Evolutionary conservation across 345 rosid genomes (phyloP).

Genomic region (Salix arbutifolia): DNA sequence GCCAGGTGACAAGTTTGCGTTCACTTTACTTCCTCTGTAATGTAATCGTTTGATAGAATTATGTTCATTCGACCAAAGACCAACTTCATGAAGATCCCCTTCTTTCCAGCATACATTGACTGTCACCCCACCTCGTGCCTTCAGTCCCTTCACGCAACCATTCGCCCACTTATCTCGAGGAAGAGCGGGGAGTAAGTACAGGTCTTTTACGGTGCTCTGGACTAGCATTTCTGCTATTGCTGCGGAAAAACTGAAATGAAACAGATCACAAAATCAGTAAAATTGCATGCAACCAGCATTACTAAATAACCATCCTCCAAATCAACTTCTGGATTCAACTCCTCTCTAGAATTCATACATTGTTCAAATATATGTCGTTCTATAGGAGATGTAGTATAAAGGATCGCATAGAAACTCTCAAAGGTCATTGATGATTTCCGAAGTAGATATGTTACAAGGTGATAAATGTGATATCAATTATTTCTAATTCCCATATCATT

Average conservation of each 20-base stretch:
- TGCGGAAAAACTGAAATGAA: slow-evolving; percentile 55
- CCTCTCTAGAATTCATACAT: not conserved
- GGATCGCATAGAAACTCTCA: too few species aligned
- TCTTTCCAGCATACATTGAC: slow-evolving; percentile 69
- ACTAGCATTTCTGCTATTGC: slow-evolving; percentile 85
- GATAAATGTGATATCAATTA: too few species aligned
- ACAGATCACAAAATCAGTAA: not conserved
- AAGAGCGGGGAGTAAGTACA: slow-evolving; percentile 79
- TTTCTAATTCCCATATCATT: too few species aligned
- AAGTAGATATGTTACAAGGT: too few species aligned
- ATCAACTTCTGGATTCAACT: too few species aligned
- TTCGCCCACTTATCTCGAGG: slow-evolving; percentile 72
- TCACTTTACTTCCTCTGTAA: slow-evolving; percentile 46
- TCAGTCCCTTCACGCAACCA: slow-evolving; percentile 68
- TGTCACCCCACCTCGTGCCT: slow-evolving; percentile 71
- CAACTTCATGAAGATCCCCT: slow-evolving; percentile 65
- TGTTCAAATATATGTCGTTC: not conserved
- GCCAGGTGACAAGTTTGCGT: slow-evolving; percentile 38
- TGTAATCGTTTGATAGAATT: slow-evolving; percentile 38
- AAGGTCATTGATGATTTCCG: too few species aligned
- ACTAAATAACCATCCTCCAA: not conserved
- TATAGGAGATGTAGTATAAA: too few species aligned
- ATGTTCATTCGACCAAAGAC: slow-evolving; percentile 43
- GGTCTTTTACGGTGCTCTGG: slow-evolving; percentile 70
- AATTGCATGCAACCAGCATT: not conserved